phyloP scores from a whole-genome alignment of 192 early-diverging fungal species.

The Tieghemiomyces parasiticus region DNA sequence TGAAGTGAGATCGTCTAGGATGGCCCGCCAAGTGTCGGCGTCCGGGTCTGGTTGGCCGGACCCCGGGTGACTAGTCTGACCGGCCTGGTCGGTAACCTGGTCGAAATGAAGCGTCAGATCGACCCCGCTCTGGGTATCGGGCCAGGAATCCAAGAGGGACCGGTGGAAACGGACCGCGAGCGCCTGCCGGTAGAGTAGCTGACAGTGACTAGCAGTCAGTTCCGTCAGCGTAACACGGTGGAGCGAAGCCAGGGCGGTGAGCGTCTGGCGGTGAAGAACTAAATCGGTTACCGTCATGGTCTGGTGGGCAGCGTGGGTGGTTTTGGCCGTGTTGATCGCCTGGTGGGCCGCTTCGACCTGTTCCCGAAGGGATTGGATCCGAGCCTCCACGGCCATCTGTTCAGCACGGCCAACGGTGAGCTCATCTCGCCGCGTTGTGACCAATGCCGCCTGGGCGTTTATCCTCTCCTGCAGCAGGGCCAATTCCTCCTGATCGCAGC shows the following conservation, averaged over 20 bases:
- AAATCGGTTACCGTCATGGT: no score
- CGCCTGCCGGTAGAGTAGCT: no score
- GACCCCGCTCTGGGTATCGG: no score
- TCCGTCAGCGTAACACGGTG: no score
- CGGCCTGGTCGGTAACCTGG: neutral
- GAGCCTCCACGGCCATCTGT: neutral
- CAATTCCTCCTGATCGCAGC: constrained; percentile 1
- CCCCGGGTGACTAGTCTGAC: neutral
- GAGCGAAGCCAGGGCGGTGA: no score
- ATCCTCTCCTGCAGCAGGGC: neutral
- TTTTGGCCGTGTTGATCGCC: neutral
- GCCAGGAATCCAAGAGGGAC: no score
- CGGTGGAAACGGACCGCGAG: no score
- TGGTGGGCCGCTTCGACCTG: neutral
- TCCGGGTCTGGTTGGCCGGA: neutral
- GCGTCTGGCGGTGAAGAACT: no score
- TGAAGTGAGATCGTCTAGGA: neutral
- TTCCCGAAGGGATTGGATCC: neutral
- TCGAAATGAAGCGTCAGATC: no score
- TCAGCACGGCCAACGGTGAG: neutral
- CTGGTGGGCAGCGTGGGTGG: neutral
- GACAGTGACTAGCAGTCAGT: no score
- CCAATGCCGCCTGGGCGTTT: neutral
- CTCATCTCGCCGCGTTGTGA: neutral
- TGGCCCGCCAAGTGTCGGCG: neutral